Evolutionary conservation across 192 early-diverging fungal species (phyloP).

Genomic region (Backusella westeae): DNA sequence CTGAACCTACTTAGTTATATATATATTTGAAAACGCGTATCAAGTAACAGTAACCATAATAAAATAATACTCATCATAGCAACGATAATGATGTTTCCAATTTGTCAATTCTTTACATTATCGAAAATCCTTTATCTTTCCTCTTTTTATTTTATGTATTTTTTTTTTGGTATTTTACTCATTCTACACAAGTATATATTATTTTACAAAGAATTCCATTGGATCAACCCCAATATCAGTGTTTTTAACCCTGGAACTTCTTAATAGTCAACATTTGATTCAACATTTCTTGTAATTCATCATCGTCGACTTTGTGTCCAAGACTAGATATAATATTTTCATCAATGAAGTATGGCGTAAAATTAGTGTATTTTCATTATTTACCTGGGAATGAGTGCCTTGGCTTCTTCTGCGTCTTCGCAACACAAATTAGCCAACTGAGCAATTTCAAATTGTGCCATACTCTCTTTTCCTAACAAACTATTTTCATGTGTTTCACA

Average conservation of each 20-base stretch:
- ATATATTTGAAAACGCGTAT: neutral
- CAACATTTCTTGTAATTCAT: constrained; percentile 70
- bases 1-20: neutral
- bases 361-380: neutral
- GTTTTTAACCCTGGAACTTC: constrained; percentile 69
- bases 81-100: neutral
- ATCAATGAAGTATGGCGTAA: neutral
- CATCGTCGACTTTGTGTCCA: constrained; percentile 70
- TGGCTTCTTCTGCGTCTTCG: constrained; percentile 89
- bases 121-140: neutral
- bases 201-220: neutral
- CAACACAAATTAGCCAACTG: constrained; percentile 91
- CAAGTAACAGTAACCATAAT: neutral
- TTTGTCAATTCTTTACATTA: neutral
- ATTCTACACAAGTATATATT: neutral
- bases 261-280: constrained; percentile 82
- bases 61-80: neutral
- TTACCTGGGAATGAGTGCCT: constrained; percentile 87
- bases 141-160: neutral
- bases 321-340: constrained; percentile 44
- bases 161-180: too few relatives aligned
- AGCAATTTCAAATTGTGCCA: constrained; percentile 84
- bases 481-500: neutral
- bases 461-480: constrained; percentile 14
- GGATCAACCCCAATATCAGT: neutral